Evolutionary conservation across 1,284 basidiomycete genomes (phyloP), one percentile per base, ranked within the genome.

Genomic region (Ganoderma meredithae): DNA sequence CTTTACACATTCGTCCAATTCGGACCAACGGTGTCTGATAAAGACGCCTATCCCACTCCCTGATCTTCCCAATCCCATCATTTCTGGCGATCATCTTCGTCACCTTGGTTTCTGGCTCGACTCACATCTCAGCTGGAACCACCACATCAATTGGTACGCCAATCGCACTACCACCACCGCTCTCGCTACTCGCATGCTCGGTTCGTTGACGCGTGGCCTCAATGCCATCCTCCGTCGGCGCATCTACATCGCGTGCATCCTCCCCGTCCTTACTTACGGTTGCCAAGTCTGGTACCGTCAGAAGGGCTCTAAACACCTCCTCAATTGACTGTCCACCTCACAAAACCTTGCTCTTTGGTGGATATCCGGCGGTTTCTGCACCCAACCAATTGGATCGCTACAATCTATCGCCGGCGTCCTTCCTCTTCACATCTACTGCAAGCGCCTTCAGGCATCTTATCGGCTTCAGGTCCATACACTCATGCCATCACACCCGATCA

Each of bases 101-200:
- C 43, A 64, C 55, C 55, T 64, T 4, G 55, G 63, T 27, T 64
- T 58, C 63, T 59, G 25, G 40, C 15, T 64, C 1, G 63, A 64
- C 31, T 10, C 53, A 10, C 8, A n/a, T 8, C 27, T 64, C 2
- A 27, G 40, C 27, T 64, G 25, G 15, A 40, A 41, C 0, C 0
- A 31, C 8, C 63, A 64, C 9, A n/a, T 59, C n/a, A 6, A 13
- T 19, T 59, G 19, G 17, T 64, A 47, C 7, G 55, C 27, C 0
- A 1, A 60, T 1, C 39, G n/a, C 7, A 9, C 39, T 36, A 40
- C 1, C 0, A 19, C 58, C 19, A 40, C 36, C 1, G 19, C 39
- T 17, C 3, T 27, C 4, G 58, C 58, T n/a, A 1, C 36, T 8
- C 27, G 12, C 3, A 64, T 64, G 55, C 63, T 64, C 4, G 55